phyloP scores from a whole-genome alignment of 306 rosid genomes.

The Morella rubra region DNA sequence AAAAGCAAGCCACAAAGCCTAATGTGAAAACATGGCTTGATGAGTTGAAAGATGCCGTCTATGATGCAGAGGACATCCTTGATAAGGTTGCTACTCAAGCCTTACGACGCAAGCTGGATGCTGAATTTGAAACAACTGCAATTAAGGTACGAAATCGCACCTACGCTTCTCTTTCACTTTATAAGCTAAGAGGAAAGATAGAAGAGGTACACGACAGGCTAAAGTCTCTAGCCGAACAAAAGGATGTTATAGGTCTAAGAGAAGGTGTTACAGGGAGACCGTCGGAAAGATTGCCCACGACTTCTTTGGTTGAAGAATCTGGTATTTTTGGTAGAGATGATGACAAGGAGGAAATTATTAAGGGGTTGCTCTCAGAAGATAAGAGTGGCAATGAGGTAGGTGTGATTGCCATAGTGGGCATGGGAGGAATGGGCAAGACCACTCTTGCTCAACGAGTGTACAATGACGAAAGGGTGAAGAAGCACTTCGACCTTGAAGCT shows the following conservation, averaged over 20 bases:
- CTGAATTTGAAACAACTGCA: not conserved
- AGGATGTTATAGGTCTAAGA: conserved; percentile 20
- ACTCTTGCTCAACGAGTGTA: conserved; percentile 30
- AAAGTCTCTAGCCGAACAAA: conserved; percentile 17
- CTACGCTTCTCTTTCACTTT: too few relatives aligned
- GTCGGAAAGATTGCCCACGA: not conserved
- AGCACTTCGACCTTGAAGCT: conserved; percentile 16
- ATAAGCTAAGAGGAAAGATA: not conserved
- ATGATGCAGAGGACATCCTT: conserved; percentile 10
- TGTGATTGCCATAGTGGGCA: conserved; percentile 27
- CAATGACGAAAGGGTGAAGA: conserved; percentile 20
- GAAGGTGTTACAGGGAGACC: conserved; percentile 15
- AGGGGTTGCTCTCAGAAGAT: not conserved
- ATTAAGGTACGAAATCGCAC: not conserved
- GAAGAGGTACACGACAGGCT: conserved; percentile 12
- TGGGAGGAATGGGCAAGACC: conserved; percentile 45
- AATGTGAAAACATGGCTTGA: not conserved
- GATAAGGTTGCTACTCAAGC: not conserved
- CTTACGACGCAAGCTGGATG: not conserved
- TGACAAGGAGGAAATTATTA: conserved; percentile 24
- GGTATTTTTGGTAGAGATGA: conserved; percentile 32
- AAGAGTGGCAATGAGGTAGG: not conserved
- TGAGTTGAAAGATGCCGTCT: not conserved
- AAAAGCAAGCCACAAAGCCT: too few relatives aligned
- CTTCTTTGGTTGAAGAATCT: conserved; percentile 14